Conservation (phyloP, 148 eudicot genomes). For the Talinum fruticosum region DNA sequence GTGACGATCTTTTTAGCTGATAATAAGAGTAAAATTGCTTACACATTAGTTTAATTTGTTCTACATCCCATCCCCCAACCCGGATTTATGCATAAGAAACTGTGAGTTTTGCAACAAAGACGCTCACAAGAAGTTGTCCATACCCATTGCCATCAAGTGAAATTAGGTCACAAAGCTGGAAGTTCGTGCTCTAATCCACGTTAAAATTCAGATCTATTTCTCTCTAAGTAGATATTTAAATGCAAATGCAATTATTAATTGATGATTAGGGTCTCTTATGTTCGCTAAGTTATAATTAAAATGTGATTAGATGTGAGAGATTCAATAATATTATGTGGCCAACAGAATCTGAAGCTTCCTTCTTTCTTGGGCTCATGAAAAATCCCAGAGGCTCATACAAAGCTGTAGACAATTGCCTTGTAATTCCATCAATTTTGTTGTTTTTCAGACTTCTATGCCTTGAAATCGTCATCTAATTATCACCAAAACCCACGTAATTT, state of each 20-base stretch:
- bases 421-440: background rate
- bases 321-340: background rate
- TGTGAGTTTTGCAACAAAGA: too few relatives aligned
- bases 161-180: too few relatives aligned
- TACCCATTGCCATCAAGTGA: too few relatives aligned
- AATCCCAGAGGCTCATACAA: background rate
- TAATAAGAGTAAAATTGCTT: too few relatives aligned
- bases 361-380: constrained; percentile 5
- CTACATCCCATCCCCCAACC: too few relatives aligned
- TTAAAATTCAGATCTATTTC: too few relatives aligned
- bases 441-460: constrained; percentile 22
- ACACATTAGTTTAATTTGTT: too few relatives aligned
- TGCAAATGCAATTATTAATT: background rate
- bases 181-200: too few relatives aligned
- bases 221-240: background rate
- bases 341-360: constrained; percentile 14
- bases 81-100: too few relatives aligned
- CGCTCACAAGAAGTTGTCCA: too few relatives aligned
- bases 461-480: constrained; percentile 19
- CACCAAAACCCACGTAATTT: background rate
- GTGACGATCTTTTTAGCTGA: too few relatives aligned
- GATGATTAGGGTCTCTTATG: background rate
- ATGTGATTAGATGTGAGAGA: background rate
- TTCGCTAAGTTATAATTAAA: background rate
- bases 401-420: constrained; percentile 22